Evolutionary conservation across 805 yeast genomes (phyloP).

Genomic region (Scheffersomyces stipitis): DNA sequence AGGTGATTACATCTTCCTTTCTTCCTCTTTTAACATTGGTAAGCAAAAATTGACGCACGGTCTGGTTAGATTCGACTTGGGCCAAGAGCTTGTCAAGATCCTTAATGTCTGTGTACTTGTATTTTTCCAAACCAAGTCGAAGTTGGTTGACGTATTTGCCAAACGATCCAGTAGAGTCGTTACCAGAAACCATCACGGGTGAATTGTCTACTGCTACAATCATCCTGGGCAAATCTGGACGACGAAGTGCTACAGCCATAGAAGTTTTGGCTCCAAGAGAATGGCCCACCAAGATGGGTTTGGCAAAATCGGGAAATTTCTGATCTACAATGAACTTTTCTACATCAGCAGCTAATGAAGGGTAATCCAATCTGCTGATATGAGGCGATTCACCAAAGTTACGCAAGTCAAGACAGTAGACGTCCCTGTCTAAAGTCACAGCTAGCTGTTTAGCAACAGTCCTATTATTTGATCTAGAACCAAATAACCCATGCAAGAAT

Average conservation of each 20-base stretch:
- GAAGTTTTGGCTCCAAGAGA: slow-evolving; percentile 95
- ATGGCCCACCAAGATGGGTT: slow-evolving; percentile 72
- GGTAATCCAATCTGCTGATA: slow-evolving; percentile 66
- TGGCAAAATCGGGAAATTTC: slow-evolving; percentile 21
- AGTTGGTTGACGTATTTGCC: slow-evolving; percentile 66
- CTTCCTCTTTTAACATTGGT: slow-evolving; percentile 59
- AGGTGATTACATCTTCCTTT: slow-evolving; percentile 39
- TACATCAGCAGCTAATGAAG: slow-evolving; percentile 83
- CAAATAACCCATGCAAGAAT: slow-evolving; percentile 87
- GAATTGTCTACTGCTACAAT: slow-evolving; percentile 86
- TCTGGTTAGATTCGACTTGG: slow-evolving; percentile 57
- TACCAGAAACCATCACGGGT: slow-evolving; percentile 62
- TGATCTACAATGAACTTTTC: slow-evolving; percentile 60
- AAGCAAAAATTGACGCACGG: slow-evolving; percentile 74
- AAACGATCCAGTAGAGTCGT: slow-evolving; percentile 53
- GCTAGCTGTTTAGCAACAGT: slow-evolving; percentile 67
- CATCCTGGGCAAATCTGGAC: slow-evolving; percentile 60
- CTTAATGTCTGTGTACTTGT: slow-evolving; percentile 47
- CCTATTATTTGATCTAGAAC: slow-evolving; percentile 77
- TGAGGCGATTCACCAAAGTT: slow-evolving; percentile 96
- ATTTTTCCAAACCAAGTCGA: slow-evolving; percentile 52
- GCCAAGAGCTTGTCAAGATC: slow-evolving; percentile 68
- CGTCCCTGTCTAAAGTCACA: slow-evolving; percentile 49
- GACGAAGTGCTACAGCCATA: slow-evolving; percentile 77
- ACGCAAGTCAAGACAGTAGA: slow-evolving; percentile 73